Conservation (phyloP, 495 filamentous ascomycete genomes). For the Hypoxylon subgilvum region DNA sequence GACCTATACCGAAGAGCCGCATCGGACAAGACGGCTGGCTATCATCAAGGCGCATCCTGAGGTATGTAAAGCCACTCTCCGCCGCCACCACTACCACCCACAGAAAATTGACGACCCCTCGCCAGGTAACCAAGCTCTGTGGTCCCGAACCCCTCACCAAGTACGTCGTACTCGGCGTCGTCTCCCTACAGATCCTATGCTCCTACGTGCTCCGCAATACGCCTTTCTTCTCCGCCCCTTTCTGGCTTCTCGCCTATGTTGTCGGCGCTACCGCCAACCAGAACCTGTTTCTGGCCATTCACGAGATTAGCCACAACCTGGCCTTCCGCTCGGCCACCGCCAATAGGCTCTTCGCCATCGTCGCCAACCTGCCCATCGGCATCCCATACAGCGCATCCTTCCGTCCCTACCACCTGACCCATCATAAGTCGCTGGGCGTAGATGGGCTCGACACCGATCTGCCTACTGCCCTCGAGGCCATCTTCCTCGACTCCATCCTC, state of each 20-base stretch:
- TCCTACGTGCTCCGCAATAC: conserved; percentile 81
- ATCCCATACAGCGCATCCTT: conserved; percentile 97
- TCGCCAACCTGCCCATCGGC: conserved; percentile 95
- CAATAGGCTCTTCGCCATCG: conserved; percentile 85
- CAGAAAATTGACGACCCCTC: conserved; percentile 17
- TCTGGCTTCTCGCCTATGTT: conserved; percentile 86
- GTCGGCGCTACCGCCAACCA: conserved; percentile 97
- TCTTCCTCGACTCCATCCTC: conserved; percentile 93
- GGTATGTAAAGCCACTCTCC: conserved; percentile 54
- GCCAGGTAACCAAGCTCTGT: conserved; percentile 93
- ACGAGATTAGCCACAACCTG: conserved; percentile 98
- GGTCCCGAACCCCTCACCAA: conserved; percentile 96
- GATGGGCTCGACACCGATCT: conserved; percentile 96
- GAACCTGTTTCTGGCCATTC: conserved; percentile 98
- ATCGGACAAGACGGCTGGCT: conserved; percentile 83
- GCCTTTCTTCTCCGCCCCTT: conserved; percentile 79
- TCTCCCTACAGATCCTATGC: conserved; percentile 78
- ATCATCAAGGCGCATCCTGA: conserved; percentile 99
- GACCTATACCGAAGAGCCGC: conserved; percentile 99
- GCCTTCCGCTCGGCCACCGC: conserved; percentile 84
- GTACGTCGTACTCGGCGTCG: conserved; percentile 85
- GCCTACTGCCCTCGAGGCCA: conserved; percentile 87
- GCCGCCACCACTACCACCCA: background rate
- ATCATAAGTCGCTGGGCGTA: conserved; percentile 98
- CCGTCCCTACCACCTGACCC: conserved; percentile 96